Evolutionary conservation across 2,329 filamentous ascomycete genomes (phyloP), one percentile per base, ranked within the genome.

Genomic region (Calycina herbarum): DNA sequence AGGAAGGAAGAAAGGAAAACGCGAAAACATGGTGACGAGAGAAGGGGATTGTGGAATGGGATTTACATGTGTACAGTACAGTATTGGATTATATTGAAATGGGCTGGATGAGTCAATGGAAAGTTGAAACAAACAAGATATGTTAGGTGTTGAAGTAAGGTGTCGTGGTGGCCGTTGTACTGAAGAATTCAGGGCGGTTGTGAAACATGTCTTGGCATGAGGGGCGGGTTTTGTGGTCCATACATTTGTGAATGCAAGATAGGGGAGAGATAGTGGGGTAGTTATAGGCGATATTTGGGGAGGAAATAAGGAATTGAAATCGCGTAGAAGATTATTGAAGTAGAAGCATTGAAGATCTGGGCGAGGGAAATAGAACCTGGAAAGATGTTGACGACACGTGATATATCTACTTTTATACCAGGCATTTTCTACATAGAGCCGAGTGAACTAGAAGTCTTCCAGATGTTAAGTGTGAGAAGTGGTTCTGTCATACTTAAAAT

Each of bases 151-250:
- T 54, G 48, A 54, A 27, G 48, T 54, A 13, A 13, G 48, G 48
- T 54, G 48, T 54, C 20, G 48, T 54, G 48, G 8, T 54, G 24
- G 48, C 48, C 48, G 20, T 54, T 29, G 20, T 54, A 24, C 20
- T 27, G 2, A 24, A 54, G 7, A 5, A 24, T 54, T 54, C 48
- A 54, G 48, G 48, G 20, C 48, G 20, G 3, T 27, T 54, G 48
- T 54, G 48, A 54, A 54, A 54, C 48, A 54, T 11, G n/a, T 54
- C 48, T 54, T 54, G 48, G 48, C 48, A 20, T 27, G 48, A 54
- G 20, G 48, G 45, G 48, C n/a, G 20, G 13, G n/a, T 54, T 54
- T 54, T 54, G 10, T 27, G 20, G 48, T 54, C 48, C 48, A 54
- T 27, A 54, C 48, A 27, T 54, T 24, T 51, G n/a, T 5, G 10